phyloP scores from a whole-genome alignment of 352 stramenopile genomes.

The Globisporangium uncinulatum region DNA sequence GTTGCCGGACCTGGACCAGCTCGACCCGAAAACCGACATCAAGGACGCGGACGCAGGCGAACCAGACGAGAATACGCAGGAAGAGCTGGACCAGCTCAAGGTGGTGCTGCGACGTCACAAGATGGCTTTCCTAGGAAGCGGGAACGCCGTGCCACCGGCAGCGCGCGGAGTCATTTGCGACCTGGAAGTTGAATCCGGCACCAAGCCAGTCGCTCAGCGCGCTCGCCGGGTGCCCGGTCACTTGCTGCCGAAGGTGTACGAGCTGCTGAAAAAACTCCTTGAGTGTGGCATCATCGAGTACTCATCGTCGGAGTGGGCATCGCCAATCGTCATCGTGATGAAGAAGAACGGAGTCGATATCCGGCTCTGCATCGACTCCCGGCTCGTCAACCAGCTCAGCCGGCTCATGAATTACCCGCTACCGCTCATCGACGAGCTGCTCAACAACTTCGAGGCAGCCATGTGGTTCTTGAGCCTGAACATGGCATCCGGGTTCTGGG shows the following conservation, averaged over 20 bases:
- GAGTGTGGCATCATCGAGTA: not conserved
- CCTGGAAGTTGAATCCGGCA: not conserved
- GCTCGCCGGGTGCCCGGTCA: not conserved
- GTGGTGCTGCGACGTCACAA: not conserved
- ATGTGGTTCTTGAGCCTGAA: constrained; percentile 12
- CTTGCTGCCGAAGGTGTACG: not conserved
- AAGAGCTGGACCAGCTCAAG: not conserved
- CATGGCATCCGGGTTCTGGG: constrained; percentile 15
- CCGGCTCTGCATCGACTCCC: constrained; percentile 19
- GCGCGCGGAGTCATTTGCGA: not conserved
- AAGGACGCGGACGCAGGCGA: not conserved
- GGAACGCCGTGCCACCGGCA: not conserved
- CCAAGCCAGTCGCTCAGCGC: not conserved
- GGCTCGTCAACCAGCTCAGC: constrained; percentile 12
- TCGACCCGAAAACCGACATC: not conserved
- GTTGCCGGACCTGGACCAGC: not conserved
- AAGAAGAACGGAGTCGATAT: constrained; percentile 3
- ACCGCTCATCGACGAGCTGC: constrained; percentile 17
- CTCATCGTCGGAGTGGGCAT: not conserved
- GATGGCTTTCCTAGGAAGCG: not conserved
- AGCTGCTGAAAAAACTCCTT: not conserved
- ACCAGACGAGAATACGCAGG: not conserved
- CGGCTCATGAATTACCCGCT: constrained; percentile 17
- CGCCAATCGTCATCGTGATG: not conserved
- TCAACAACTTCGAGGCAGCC: constrained; percentile 14